Percentiles rank a stretch among this genome's conserved stretches.
phyloP scores from a whole-genome alignment of 1,139 yeast species.

The Geotrichum restrictum region DNA sequence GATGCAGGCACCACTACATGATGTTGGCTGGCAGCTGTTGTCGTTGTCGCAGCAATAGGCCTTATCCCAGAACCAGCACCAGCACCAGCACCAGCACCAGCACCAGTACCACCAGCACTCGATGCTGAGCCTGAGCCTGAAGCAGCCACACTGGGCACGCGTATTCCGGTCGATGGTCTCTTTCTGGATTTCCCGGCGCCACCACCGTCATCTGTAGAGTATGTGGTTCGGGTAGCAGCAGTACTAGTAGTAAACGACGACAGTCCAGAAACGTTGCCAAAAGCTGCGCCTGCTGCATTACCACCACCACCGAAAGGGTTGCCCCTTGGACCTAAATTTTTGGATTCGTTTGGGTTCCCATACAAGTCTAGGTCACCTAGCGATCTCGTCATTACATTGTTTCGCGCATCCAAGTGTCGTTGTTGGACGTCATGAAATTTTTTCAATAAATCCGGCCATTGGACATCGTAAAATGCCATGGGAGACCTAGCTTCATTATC shows the following conservation, averaged over 20 bases:
- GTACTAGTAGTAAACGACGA: too few relatives aligned
- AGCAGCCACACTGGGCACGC: neutral
- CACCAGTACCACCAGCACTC: too few relatives aligned
- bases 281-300: too few relatives aligned
- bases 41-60: neutral
- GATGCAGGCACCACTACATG: neutral
- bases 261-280: too few relatives aligned
- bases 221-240: too few relatives aligned
- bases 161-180: neutral
- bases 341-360: too few relatives aligned
- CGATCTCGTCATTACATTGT: slow-evolving; percentile 8
- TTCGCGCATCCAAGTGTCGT: slow-evolving; percentile 45
- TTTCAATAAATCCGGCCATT: slow-evolving; percentile 57
- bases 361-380: slow-evolving; percentile 7
- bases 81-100: too few relatives aligned
- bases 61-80: neutral
- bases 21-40: neutral
- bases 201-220: too few relatives aligned
- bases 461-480: slow-evolving; percentile 26
- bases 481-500: slow-evolving; percentile 11
- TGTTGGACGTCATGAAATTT: slow-evolving; percentile 60
- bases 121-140: neutral
- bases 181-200: too few relatives aligned
- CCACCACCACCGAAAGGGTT: too few relatives aligned
- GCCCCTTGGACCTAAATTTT: too few relatives aligned